These are phyloP conservation scores for Vicia villosa DNA, from an alignment of 306 rosid species.

Conservation along the genomic window DNA sequence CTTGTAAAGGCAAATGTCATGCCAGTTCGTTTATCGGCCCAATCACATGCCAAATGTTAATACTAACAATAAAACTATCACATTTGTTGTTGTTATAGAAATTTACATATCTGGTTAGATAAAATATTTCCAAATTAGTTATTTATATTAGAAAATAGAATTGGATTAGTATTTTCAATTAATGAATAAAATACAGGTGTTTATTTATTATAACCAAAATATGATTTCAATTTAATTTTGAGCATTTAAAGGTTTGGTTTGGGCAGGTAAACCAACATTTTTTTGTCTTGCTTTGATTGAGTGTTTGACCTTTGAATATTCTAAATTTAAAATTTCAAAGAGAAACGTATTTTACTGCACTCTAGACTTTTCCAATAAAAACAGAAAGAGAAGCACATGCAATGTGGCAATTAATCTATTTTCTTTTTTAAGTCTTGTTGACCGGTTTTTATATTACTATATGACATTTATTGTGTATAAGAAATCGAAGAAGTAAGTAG, in stretches of 20 bases:
- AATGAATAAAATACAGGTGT: neutral
- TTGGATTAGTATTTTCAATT: neutral
- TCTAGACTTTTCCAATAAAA: constrained; percentile 26
- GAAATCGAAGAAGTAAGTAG: too few species aligned
- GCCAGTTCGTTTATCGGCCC: too few species aligned
- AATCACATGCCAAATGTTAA: too few species aligned
- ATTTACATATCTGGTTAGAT: too few species aligned
- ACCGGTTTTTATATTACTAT: neutral
- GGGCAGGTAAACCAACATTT: constrained; percentile 37
- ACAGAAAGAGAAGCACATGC: neutral
- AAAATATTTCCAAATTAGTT: too few species aligned
- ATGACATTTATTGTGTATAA: neutral
- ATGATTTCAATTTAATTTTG: neutral
- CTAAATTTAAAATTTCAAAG: constrained; percentile 1
- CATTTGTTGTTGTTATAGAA: too few species aligned
- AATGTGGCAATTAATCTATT: neutral
- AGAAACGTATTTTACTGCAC: neutral
- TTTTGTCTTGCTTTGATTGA: neutral
- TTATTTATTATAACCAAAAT: neutral
- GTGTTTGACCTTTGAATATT: constrained; percentile 25
- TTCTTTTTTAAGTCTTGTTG: neutral
- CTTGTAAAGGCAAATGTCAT: too few species aligned
- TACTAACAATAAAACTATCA: too few species aligned
- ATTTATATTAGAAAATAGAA: neutral
- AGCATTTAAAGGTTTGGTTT: constrained; percentile 14